These are phyloP conservation scores for Tolypocladium ovalisporum DNA, from an alignment of 2,329 filamentous ascomycete genomes.

Conservation along the genomic window DNA sequence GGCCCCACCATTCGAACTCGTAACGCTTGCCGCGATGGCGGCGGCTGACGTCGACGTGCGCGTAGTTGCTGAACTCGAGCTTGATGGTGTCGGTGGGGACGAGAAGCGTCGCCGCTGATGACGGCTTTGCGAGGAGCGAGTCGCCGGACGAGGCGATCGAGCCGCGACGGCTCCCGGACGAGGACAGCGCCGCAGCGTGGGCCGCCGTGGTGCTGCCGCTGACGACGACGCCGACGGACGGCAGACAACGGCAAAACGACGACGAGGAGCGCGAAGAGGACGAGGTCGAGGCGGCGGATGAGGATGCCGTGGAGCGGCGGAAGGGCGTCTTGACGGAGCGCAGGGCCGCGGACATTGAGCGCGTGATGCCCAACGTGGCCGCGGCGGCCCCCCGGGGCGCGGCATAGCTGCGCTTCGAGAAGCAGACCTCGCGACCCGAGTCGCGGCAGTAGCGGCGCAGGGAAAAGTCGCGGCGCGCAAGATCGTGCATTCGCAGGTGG, in stretches of 20 bases:
- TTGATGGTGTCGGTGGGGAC: conserved; percentile 68
- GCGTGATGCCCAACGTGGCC: background rate
- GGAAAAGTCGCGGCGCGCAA: conserved; percentile 78
- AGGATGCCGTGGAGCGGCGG: conserved; percentile 13
- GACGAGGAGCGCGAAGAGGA: conserved; percentile 8
- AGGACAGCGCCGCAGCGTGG: conserved; percentile 1
- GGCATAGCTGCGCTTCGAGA: conserved; percentile 59
- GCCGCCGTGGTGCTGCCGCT: conserved; percentile 10
- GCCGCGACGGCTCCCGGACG: background rate
- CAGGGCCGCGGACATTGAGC: conserved; percentile 33
- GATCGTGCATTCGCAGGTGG: conserved; percentile 88
- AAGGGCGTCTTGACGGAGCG: conserved; percentile 30
- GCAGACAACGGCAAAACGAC: conserved; percentile 10
- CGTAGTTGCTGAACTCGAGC: conserved; percentile 96
- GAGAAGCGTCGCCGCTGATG: conserved; percentile 17
- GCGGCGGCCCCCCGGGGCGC: conserved; percentile 6
- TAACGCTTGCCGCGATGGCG: conserved; percentile 58
- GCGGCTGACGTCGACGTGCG: conserved; percentile 72
- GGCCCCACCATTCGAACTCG: conserved; percentile 90
- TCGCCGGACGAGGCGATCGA: background rate
- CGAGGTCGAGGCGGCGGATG: conserved; percentile 1
- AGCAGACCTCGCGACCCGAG: conserved; percentile 87
- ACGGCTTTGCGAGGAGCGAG: background rate
- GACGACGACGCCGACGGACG: conserved; percentile 7
- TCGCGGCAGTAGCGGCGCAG: conserved; percentile 85